Evolutionary conservation across 2,329 filamentous ascomycete genomes (phyloP).

Genomic region (Byssothecium circinans): DNA sequence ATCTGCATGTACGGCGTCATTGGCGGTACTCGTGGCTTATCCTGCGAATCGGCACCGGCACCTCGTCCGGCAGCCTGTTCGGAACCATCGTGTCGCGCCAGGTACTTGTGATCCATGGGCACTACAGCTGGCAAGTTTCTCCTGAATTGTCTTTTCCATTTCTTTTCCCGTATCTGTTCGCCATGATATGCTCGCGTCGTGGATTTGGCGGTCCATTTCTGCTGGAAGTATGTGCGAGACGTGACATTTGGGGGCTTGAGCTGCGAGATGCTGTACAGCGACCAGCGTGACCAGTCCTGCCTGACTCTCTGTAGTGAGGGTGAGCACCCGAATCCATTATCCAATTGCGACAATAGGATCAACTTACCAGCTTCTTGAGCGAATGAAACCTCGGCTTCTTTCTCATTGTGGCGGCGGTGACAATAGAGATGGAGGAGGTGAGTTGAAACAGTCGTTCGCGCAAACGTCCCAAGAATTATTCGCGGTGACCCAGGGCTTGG

Average conservation of each 20-base stretch:
- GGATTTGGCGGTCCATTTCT: conserved; percentile 94
- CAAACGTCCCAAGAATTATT: conserved; percentile 3
- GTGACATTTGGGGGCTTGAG: conserved; percentile 47
- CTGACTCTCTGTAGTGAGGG: conserved; percentile 72
- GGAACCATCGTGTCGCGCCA: conserved; percentile 80
- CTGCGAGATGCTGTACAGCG: conserved; percentile 82
- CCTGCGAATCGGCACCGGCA: conserved; percentile 58
- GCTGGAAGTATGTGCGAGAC: conserved; percentile 81
- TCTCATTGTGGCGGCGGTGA: conserved; percentile 42
- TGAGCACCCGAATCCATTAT: conserved; percentile 10
- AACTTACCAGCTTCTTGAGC: conserved; percentile 65
- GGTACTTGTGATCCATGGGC: conserved; percentile 78
- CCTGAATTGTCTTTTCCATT: conserved; percentile 93
- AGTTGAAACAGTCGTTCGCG: background rate
- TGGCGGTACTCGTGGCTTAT: conserved; percentile 25
- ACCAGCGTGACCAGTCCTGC: conserved; percentile 97
- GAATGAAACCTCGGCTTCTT: conserved; percentile 63
- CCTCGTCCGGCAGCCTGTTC: conserved; percentile 82
- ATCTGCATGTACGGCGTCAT: conserved; percentile 93
- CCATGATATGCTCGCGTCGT: conserved; percentile 86
- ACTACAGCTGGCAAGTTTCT: conserved; percentile 79
- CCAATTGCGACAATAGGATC: background rate
- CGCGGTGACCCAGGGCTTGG: background rate
- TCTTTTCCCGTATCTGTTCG: conserved; percentile 87
- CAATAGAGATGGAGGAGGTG: conserved; percentile 7